Conservation (phyloP, 2,329 filamentous ascomycete species). For the Xylaria polymorpha region DNA sequence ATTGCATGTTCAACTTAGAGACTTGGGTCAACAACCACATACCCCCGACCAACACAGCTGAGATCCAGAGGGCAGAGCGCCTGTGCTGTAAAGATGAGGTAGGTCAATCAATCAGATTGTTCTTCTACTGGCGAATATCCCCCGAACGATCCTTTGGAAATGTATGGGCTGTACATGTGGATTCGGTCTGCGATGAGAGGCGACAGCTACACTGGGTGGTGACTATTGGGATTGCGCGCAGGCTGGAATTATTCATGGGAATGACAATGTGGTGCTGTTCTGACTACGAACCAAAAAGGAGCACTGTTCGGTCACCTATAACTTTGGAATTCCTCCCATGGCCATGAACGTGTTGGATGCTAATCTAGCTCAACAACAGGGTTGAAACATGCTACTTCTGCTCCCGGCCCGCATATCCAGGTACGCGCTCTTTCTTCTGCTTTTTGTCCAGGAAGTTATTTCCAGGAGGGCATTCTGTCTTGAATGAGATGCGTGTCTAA, state of each 20-base stretch:
- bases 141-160: constrained; percentile 17
- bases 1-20: constrained; percentile 6
- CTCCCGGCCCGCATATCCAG: constrained; percentile 72
- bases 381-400: constrained; percentile 79
- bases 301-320: not conserved
- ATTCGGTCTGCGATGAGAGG: not conserved
- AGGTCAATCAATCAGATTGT: constrained; percentile 35
- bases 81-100: constrained; percentile 47
- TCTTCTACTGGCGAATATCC: constrained; percentile 2
- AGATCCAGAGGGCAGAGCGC: constrained; percentile 14
- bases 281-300: not conserved
- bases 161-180: not conserved
- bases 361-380: constrained; percentile 48
- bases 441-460: too few relatives aligned
- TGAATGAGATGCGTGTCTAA: not conserved
- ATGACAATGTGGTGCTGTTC: not conserved
- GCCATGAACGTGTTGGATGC: constrained; percentile 20
- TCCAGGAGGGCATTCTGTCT: not conserved
- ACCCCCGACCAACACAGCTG: constrained; percentile 21
- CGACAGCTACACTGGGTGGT: not conserved
- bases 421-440: constrained; percentile 53
- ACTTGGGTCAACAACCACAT: constrained; percentile 20
- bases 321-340: not conserved
- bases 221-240: not conserved
- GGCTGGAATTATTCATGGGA: not conserved